phyloP scores from a whole-genome alignment of 2,329 filamentous ascomycete genomes.

The Colletotrichum sidae region DNA sequence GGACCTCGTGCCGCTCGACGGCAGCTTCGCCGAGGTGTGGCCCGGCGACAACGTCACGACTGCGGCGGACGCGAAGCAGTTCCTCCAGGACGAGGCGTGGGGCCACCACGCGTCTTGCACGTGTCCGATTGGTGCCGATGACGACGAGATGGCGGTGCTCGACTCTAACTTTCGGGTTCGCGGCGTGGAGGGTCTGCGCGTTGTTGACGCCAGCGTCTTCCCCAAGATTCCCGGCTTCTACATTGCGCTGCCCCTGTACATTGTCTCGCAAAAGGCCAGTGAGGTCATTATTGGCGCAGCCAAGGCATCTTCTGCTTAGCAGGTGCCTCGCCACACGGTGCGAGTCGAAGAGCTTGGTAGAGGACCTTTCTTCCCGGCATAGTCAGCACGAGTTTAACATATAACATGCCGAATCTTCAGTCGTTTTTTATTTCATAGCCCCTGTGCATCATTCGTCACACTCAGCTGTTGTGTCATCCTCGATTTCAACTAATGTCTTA shows the following conservation, averaged over 20 bases:
- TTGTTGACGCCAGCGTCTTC: constrained; percentile 72
- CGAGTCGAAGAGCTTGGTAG: not conserved
- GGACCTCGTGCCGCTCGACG: not conserved
- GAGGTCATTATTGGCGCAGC: constrained; percentile 43
- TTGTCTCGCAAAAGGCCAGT: constrained; percentile 69
- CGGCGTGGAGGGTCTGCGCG: constrained; percentile 65
- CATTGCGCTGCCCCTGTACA: constrained; percentile 61
- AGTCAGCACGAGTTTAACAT: too few species aligned
- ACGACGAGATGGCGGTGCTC: constrained; percentile 67
- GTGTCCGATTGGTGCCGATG: constrained; percentile 65
- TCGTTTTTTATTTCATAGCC: too few species aligned
- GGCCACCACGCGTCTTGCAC: constrained; percentile 70
- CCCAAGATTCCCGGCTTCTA: constrained; percentile 46
- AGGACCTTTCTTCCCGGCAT: too few species aligned
- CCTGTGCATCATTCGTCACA: too few species aligned
- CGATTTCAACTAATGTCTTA: too few species aligned
- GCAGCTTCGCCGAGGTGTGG: constrained; percentile 18
- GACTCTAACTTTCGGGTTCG: constrained; percentile 69
- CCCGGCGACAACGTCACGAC: constrained; percentile 19
- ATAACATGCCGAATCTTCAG: too few species aligned
- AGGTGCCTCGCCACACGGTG: too few species aligned
- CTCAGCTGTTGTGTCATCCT: too few species aligned
- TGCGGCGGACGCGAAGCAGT: constrained; percentile 17
- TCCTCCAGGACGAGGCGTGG: constrained; percentile 47
- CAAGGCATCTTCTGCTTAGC: not conserved